A percentile compares a stretch with the other conserved stretches of the same genome.
These are phyloP conservation scores for Plectosphaerella sp. DNA, from an alignment of 2,329 filamentous ascomycete genomes.

Conservation along the genomic window DNA sequence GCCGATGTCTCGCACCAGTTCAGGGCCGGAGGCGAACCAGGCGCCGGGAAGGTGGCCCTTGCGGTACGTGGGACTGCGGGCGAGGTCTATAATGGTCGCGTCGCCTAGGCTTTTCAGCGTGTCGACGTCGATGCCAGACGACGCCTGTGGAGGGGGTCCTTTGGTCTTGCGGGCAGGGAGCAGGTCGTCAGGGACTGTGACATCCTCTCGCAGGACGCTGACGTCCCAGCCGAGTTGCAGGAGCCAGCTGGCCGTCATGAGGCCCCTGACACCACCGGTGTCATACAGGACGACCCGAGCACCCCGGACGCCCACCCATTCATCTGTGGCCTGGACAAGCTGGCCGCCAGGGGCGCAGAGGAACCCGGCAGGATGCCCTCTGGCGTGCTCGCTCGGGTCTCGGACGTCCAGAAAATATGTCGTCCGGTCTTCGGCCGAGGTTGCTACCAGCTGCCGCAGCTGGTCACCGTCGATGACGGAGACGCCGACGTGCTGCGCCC, in stretches of 20 bases:
- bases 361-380: constrained; percentile 18
- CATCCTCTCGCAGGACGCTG: constrained; percentile 15
- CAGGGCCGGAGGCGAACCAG: constrained; percentile 24
- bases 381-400: constrained; percentile 20
- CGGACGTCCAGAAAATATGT: constrained; percentile 22
- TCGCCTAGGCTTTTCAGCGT: constrained; percentile 9
- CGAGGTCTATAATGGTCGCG: constrained; percentile 19
- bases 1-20: constrained; percentile 19
- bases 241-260: constrained; percentile 23
- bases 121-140: constrained; percentile 4
- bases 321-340: constrained; percentile 24
- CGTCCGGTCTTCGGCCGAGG: constrained; percentile 11
- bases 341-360: constrained; percentile 22
- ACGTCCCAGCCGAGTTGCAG: constrained; percentile 25
- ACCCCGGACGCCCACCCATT: constrained; percentile 24
- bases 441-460: constrained; percentile 7
- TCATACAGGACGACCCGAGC: constrained; percentile 22
- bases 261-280: constrained; percentile 20
- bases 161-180: background rate
- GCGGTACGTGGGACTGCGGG: constrained; percentile 20
- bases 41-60: constrained; percentile 23
- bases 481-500: constrained; percentile 12
- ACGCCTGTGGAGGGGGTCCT: constrained; percentile 1
- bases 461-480: constrained; percentile 7
- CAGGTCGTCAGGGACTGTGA: constrained; percentile 8